Conservation (phyloP, 345 rosid genomes). For the Eucalyptus regnans region DNA sequence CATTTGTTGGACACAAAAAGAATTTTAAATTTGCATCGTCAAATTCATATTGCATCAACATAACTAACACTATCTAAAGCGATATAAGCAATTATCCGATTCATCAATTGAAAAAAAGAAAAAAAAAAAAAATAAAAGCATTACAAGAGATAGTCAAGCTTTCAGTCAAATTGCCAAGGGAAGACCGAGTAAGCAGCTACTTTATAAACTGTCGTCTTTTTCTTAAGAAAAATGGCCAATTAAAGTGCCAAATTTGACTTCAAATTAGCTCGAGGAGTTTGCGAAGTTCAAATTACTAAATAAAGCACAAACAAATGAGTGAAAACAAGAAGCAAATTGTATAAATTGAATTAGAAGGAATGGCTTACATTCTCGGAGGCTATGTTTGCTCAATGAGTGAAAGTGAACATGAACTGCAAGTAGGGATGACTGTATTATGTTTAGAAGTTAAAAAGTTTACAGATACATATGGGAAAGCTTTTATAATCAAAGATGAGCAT, state of each 20-base stretch:
- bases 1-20: background rate
- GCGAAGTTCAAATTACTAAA: background rate
- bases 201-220: too few relatives aligned
- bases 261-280: background rate
- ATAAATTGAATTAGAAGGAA: background rate
- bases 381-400: background rate
- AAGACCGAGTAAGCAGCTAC: background rate
- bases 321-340: background rate
- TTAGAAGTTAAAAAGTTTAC: background rate
- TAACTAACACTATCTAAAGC: background rate
- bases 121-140: too few relatives aligned
- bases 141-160: too few relatives aligned
- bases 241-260: background rate
- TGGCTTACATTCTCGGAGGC: background rate
- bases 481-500: background rate
- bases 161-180: background rate
- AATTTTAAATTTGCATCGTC: background rate
- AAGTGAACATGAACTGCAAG: background rate
- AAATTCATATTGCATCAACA: background rate
- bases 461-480: background rate
- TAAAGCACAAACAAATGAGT: background rate
- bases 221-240: background rate
- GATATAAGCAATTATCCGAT: too few relatives aligned
- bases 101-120: too few relatives aligned
- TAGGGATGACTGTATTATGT: background rate